These are phyloP conservation scores for Aquilaria malaccensis DNA, from an alignment of 345 rosid genomes.

Conservation along the genomic window DNA sequence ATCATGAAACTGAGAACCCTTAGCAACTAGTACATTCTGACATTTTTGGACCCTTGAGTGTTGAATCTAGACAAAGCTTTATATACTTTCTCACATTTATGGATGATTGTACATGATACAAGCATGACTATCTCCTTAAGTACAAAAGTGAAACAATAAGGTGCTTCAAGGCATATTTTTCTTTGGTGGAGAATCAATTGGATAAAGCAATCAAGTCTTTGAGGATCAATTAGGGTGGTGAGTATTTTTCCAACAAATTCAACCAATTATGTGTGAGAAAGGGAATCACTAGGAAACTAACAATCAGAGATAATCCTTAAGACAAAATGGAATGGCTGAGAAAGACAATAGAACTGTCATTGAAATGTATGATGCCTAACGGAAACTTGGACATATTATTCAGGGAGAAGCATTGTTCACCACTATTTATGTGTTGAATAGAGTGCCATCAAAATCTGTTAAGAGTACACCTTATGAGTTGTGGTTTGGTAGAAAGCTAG, in stretches of 20 bases:
- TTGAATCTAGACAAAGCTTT: slow-evolving; percentile 5
- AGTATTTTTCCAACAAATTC: slow-evolving; percentile 5
- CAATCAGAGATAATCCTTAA: not conserved
- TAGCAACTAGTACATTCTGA: slow-evolving; percentile 7
- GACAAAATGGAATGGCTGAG: slow-evolving; percentile 6
- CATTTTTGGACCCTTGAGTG: not conserved
- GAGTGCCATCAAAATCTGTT: too few relatives aligned
- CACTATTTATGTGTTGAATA: not conserved
- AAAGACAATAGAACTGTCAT: not conserved
- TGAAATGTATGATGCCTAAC: slow-evolving; percentile 9
- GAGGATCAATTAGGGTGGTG: not conserved
- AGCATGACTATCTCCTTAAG: not conserved
- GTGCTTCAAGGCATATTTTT: not conserved
- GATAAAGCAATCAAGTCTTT: not conserved
- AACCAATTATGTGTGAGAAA: not conserved
- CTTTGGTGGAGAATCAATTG: slow-evolving; percentile 1
- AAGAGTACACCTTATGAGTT: too few relatives aligned
- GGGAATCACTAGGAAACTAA: not conserved
- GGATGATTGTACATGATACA: slow-evolving; percentile 1
- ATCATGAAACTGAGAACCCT: not conserved
- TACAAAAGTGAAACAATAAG: not conserved
- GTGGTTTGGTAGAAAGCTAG: too few relatives aligned
- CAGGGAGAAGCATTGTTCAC: slow-evolving; percentile 1
- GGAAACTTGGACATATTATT: slow-evolving; percentile 2
- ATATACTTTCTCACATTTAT: slow-evolving; percentile 3